A percentile compares a stretch with the other conserved stretches of the same genome.
These are phyloP conservation scores for Vitis hybrid DNA, from an alignment of 177 flowering plant species.

Conservation along the genomic window DNA sequence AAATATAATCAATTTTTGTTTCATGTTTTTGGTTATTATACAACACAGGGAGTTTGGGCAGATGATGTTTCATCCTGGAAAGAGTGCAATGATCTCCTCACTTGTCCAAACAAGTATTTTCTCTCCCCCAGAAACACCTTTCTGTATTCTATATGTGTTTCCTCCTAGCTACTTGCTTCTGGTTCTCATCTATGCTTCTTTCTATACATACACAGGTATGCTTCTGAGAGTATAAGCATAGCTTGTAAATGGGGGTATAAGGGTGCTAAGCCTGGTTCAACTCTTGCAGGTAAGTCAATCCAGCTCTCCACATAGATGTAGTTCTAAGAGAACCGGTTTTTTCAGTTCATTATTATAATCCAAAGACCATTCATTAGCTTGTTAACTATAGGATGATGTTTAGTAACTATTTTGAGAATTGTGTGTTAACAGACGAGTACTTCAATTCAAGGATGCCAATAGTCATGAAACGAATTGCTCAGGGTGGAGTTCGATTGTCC, in stretches of 20 bases:
- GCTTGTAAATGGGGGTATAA: constrained; percentile 99
- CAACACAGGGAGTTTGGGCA: constrained; percentile 76
- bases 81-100: constrained; percentile 57
- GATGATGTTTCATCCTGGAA: constrained; percentile 75
- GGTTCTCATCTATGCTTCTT: background rate
- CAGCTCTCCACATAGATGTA: background rate
- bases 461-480: constrained; percentile 78
- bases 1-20: background rate
- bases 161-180: background rate
- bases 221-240: constrained; percentile 78
- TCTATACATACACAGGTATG: constrained; percentile 48
- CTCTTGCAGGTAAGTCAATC: constrained; percentile 60
- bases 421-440: constrained; percentile 66
- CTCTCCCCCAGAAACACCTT: background rate
- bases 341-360: background rate
- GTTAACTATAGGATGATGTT: too few species aligned
- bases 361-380: too few species aligned
- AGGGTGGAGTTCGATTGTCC: constrained; percentile 89
- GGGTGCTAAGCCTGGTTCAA: constrained; percentile 56
- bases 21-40: background rate
- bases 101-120: constrained; percentile 67
- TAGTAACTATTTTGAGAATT: too few species aligned
- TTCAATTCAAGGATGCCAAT: constrained; percentile 77
- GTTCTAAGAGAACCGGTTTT: background rate
- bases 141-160: background rate